Percentiles rank a stretch among this genome's conserved stretches.
Evolutionary conservation across 1,284 basidiomycete species (phyloP).

Genomic region (Austroboletus olivaceoglutinosus): DNA sequence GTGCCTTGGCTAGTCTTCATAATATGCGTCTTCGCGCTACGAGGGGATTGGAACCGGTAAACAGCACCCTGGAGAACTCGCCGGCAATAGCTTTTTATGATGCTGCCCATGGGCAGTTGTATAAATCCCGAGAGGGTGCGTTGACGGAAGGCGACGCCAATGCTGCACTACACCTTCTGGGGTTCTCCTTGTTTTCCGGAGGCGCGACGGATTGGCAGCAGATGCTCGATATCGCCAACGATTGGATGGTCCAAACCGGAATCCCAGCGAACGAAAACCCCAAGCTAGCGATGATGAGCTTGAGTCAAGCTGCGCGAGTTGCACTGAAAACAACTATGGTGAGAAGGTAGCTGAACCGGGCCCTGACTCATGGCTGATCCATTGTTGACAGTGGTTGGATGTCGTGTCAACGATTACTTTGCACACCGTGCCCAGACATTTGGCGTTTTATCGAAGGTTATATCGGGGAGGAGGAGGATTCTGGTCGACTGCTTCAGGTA

Average conservation of each 20-base stretch:
- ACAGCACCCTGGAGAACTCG: conserved; percentile 53
- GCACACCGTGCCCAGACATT: conserved; percentile 61
- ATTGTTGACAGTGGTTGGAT: conserved; percentile 62
- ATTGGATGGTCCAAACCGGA: conserved; percentile 68
- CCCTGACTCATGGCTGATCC: conserved; percentile 5
- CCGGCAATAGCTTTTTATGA: conserved; percentile 65
- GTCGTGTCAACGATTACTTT: conserved; percentile 65
- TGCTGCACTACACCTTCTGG: conserved; percentile 70
- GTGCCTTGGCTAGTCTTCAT: conserved; percentile 72
- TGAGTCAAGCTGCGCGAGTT: conserved; percentile 52
- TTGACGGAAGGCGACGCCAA: conserved; percentile 67
- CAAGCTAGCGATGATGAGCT: conserved; percentile 50
- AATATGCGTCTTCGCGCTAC: conserved; percentile 59
- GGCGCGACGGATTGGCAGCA: conserved; percentile 63
- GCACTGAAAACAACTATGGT: conserved; percentile 72
- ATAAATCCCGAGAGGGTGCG: conserved; percentile 38
- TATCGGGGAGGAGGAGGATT: conserved; percentile 41
- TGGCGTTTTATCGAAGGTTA: conserved; percentile 62
- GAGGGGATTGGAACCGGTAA: conserved; percentile 55
- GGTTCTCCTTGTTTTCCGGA: conserved; percentile 64
- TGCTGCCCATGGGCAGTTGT: conserved; percentile 53
- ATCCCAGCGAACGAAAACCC: conserved; percentile 63
- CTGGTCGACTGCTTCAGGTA: conserved; percentile 33
- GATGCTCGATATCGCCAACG: conserved; percentile 62
- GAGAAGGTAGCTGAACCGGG: conserved; percentile 29